Evolutionary conservation across 768 basidiomycete species (phyloP).

Genomic region (Leccinum disarticulatum): DNA sequence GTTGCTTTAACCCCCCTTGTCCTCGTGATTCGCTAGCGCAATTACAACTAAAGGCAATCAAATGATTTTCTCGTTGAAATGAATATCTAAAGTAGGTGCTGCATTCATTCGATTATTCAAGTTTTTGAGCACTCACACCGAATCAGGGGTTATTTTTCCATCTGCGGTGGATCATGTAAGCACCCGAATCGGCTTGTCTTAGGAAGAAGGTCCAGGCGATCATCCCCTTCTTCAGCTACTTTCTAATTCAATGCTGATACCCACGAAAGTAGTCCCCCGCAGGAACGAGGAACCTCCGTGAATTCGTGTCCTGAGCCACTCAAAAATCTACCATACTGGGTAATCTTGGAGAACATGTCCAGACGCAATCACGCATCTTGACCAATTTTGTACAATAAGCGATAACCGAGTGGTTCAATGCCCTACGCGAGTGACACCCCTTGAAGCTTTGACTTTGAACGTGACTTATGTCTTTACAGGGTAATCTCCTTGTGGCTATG

Average conservation of each 20-base stretch:
- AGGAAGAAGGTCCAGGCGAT: slow-evolving; percentile 6
- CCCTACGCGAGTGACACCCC: neutral
- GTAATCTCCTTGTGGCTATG: slow-evolving; percentile 21
- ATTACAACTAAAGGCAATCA: neutral
- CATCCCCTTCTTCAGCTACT: neutral
- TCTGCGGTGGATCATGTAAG: slow-evolving; percentile 7
- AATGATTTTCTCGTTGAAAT: neutral
- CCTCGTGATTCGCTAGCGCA: neutral
- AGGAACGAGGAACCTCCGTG: neutral
- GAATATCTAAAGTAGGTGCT: neutral
- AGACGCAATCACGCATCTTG: slow-evolving; percentile 25
- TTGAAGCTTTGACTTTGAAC: slow-evolving; percentile 11
- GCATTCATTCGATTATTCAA: neutral
- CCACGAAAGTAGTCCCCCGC: neutral
- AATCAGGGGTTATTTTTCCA: neutral
- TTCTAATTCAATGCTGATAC: neutral
- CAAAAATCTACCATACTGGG: neutral
- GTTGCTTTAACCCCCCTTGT: neutral
- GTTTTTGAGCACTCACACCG: neutral
- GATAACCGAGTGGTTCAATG: slow-evolving; percentile 29
- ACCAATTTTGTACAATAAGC: slow-evolving; percentile 4
- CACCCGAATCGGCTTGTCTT: neutral
- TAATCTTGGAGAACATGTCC: slow-evolving; percentile 15
- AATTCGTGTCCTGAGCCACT: slow-evolving; percentile 10
- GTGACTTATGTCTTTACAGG: slow-evolving; percentile 23